Conservation (phyloP, 257 asterid species). For the Primulina huaijiensis region DNA sequence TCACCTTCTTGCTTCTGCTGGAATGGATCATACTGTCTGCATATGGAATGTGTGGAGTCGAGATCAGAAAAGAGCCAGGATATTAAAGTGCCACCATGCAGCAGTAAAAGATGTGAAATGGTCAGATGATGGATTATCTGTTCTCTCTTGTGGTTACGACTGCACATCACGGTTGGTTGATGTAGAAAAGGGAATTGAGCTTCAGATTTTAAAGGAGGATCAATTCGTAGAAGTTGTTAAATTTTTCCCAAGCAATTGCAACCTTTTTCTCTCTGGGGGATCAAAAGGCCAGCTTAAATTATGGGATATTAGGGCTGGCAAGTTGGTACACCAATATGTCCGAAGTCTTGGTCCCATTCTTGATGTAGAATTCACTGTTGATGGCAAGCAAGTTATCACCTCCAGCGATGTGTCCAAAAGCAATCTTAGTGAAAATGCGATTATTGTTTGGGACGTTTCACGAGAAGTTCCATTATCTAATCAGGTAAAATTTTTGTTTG, state of each 20-base stretch:
- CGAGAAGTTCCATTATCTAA: conserved; percentile 82
- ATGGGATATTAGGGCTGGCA: conserved; percentile 82
- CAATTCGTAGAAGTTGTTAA: conserved; percentile 76
- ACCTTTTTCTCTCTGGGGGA: conserved; percentile 87
- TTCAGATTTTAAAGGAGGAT: conserved; percentile 70
- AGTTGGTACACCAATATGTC: conserved; percentile 62
- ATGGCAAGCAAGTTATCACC: conserved; percentile 66
- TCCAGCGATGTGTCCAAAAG: conserved; percentile 79
- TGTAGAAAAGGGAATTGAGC: conserved; percentile 64
- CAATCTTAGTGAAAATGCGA: conserved; percentile 82
- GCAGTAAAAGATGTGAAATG: conserved; percentile 92
- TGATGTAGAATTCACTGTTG: conserved; percentile 74
- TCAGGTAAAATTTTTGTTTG: conserved; percentile 49
- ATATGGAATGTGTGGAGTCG: conserved; percentile 91
- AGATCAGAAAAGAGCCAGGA: conserved; percentile 54
- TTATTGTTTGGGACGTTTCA: conserved; percentile 84
- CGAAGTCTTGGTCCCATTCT: conserved; percentile 80
- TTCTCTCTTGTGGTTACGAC: conserved; percentile 95
- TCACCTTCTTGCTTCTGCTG: conserved; percentile 94
- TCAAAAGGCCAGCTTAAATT: conserved; percentile 76
- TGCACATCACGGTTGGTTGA: conserved; percentile 80
- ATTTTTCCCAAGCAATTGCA: conserved; percentile 63
- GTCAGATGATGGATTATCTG: conserved; percentile 63
- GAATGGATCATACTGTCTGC: conserved; percentile 72
- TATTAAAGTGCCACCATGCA: conserved; percentile 52